Evolutionary conservation across 2,329 filamentous ascomycete species (phyloP).

Genomic region (Fusarium bactridioides): DNA sequence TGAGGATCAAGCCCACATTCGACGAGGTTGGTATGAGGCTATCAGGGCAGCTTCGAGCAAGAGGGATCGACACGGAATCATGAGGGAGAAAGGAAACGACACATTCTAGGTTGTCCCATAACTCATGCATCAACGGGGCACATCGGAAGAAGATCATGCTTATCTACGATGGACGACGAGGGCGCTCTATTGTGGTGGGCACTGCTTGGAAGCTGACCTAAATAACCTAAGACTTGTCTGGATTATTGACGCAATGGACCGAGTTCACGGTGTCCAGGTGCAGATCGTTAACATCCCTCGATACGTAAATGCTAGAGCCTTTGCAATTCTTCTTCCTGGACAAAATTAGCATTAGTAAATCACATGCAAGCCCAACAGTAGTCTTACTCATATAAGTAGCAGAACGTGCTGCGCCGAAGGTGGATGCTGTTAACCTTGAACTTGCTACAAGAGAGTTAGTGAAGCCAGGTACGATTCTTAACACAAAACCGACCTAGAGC

Average conservation of each 20-base stretch:
- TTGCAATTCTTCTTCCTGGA: not conserved
- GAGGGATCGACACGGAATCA: too few relatives aligned
- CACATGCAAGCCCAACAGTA: rapidly evolving
- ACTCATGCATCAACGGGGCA: not conserved
- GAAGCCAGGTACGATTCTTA: rapidly evolving
- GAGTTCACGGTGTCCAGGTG: not conserved
- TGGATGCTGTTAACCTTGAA: not conserved
- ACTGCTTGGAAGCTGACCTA: rapidly evolving
- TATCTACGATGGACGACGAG: too few relatives aligned
- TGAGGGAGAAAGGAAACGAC: too few relatives aligned
- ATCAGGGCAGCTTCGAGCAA: too few relatives aligned
- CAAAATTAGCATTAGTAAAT: rapidly evolving
- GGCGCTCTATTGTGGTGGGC: not conserved
- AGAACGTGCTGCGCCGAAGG: not conserved
- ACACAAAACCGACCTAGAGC: not conserved
- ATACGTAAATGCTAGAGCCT: not conserved
- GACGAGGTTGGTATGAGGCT: too few relatives aligned
- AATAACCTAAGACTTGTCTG: not conserved
- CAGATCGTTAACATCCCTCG: not conserved
- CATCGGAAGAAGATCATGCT: rapidly evolving
- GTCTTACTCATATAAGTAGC: not conserved
- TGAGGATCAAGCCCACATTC: too few relatives aligned
- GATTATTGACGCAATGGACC: not conserved
- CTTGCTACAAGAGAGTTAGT: not conserved
- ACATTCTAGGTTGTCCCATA: not conserved